Conservation (phyloP, 2,329 filamentous ascomycete species). For the Venturia aucupariae region DNA sequence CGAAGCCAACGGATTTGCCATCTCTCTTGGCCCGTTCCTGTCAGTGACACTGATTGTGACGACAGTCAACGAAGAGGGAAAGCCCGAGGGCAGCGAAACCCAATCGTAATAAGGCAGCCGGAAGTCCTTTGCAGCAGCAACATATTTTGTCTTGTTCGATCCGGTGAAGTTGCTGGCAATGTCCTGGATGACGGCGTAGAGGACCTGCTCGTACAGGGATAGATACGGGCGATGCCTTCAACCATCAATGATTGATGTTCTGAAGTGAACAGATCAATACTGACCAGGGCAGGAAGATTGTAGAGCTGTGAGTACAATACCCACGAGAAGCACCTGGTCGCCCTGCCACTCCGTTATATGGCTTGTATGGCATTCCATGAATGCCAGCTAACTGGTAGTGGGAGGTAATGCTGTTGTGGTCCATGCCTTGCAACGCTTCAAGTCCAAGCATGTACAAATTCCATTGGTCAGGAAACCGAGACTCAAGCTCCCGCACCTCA, state of each 20-base stretch:
- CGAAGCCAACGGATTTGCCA: conserved; percentile 4
- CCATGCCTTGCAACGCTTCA: conserved; percentile 55
- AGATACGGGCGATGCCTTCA: conserved; percentile 78
- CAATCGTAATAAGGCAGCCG: conserved; percentile 30
- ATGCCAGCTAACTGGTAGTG: conserved; percentile 45
- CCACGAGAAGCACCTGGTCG: conserved; percentile 45
- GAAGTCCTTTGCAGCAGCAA: conserved; percentile 23
- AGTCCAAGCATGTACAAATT: conserved; percentile 69
- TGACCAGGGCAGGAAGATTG: conserved; percentile 78
- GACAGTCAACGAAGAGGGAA: conserved; percentile 16
- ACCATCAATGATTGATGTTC: background rate
- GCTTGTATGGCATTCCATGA: conserved; percentile 58
- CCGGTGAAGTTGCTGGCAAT: conserved; percentile 18
- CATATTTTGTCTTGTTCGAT: conserved; percentile 17
- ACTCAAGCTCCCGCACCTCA: conserved; percentile 2
- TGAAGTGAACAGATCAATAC: conserved; percentile 22
- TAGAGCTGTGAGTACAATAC: conserved; percentile 70
- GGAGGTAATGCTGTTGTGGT: conserved; percentile 53
- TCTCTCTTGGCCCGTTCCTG: background rate
- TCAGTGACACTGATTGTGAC: background rate
- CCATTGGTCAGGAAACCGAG: conserved; percentile 48
- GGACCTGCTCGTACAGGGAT: conserved; percentile 43
- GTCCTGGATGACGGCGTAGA: conserved; percentile 19
- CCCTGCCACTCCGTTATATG: conserved; percentile 44
- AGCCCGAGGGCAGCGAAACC: conserved; percentile 18